These are phyloP conservation scores for Candida alai DNA, from an alignment of 805 yeast genomes.

Conservation along the genomic window DNA sequence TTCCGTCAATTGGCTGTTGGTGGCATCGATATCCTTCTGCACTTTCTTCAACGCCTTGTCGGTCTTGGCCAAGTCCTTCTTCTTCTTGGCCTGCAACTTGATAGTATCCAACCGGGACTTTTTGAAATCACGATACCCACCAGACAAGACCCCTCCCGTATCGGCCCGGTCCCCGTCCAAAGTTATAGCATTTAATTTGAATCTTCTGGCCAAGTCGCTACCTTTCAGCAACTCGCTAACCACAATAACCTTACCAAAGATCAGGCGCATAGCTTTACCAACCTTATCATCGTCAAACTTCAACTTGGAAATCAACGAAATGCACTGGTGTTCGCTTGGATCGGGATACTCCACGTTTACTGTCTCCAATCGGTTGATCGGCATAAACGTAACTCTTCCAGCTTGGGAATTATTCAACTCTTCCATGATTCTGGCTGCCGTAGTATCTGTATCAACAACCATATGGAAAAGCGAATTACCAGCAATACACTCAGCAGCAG, in stretches of 20 bases:
- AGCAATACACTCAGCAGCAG: conserved; percentile 86
- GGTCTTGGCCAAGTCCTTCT: conserved; percentile 36
- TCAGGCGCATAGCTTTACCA: conserved; percentile 67
- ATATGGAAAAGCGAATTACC: conserved; percentile 84
- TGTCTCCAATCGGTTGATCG: conserved; percentile 64
- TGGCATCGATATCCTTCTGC: conserved; percentile 30
- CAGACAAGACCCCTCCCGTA: conserved; percentile 77
- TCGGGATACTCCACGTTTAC: conserved; percentile 52
- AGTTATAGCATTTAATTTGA: conserved; percentile 73
- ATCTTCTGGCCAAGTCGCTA: conserved; percentile 56
- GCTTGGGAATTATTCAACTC: conserved; percentile 64
- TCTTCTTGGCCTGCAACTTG: conserved; percentile 51
- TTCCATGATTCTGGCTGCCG: conserved; percentile 76
- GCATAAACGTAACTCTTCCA: conserved; percentile 90
- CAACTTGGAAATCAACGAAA: conserved; percentile 76
- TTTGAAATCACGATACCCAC: conserved; percentile 77
- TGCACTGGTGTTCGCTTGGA: conserved; percentile 50
- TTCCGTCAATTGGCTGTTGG: conserved; percentile 51
- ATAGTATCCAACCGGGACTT: conserved; percentile 68
- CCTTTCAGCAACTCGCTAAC: conserved; percentile 68
- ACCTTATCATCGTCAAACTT: conserved; percentile 52
- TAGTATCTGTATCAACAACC: conserved; percentile 82
- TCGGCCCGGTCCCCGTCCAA: conserved; percentile 90
- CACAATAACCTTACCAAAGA: conserved; percentile 79
- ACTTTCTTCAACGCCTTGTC: conserved; percentile 38